Evolutionary conservation across 139 green algal genomes (phyloP).

Genomic region (Chlamydomonas schloesseri): DNA sequence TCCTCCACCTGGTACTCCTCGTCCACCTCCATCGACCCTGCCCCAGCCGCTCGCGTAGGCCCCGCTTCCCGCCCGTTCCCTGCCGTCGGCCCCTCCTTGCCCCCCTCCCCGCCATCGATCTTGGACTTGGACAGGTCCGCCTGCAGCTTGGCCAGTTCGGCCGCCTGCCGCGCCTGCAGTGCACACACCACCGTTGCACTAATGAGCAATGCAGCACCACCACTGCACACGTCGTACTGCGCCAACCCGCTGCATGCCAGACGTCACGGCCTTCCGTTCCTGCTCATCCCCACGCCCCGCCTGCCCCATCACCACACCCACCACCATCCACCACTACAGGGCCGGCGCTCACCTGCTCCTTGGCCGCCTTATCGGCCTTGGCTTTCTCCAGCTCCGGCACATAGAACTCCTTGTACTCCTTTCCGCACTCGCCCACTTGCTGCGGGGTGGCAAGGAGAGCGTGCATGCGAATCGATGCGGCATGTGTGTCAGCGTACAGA

Average conservation of each 20-base stretch:
- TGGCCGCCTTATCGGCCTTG: slow-evolving; percentile 48
- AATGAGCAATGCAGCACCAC: no score
- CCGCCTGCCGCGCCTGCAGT: slow-evolving; percentile 44
- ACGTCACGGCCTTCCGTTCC: no score
- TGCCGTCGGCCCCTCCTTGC: neutral
- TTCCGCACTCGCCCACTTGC: slow-evolving; percentile 60
- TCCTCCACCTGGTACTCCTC: neutral
- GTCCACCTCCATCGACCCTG: neutral
- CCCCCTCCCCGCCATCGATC: neutral
- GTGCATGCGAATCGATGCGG: no score
- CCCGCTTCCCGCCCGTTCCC: neutral
- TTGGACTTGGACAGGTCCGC: slow-evolving; percentile 56
- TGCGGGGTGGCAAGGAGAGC: neutral
- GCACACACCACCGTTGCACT: no score
- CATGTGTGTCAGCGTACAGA: neutral
- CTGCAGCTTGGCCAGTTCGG: slow-evolving; percentile 70
- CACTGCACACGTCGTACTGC: no score
- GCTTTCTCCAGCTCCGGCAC: slow-evolving; percentile 70
- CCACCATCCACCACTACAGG: no score
- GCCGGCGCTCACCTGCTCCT: slow-evolving; percentile 54
- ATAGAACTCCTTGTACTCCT: slow-evolving; percentile 87
- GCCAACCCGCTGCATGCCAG: no score
- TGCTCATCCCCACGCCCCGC: no score
- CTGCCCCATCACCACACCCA: no score
- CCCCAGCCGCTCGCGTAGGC: neutral